Conservation (phyloP, 2,329 filamentous ascomycete genomes). For the Exophiala aquamarina region DNA sequence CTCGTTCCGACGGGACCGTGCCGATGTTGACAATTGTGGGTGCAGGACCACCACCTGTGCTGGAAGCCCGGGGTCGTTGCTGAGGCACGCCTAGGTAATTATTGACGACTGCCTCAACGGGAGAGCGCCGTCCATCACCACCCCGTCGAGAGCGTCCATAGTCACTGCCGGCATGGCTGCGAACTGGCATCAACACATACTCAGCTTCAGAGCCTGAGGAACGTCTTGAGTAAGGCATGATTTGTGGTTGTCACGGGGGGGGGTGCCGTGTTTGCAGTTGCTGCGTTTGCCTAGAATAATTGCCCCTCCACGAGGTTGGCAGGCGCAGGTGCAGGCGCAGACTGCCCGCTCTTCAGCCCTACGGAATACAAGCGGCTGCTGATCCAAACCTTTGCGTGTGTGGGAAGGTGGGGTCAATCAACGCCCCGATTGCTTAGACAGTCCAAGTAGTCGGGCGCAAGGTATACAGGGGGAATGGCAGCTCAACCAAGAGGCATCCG, state of each 20-base stretch:
- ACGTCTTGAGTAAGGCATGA: slow-evolving; percentile 17
- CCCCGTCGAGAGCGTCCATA: slow-evolving; percentile 19
- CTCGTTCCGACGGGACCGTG: slow-evolving; percentile 10
- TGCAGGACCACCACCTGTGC: slow-evolving; percentile 21
- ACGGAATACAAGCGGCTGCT: slow-evolving; percentile 2
- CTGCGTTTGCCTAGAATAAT: not conserved
- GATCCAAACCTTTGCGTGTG: not conserved
- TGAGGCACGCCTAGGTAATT: slow-evolving; percentile 25
- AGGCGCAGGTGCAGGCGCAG: not conserved
- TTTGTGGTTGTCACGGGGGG: not conserved
- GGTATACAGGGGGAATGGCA: too few relatives aligned
- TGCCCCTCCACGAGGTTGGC: not conserved
- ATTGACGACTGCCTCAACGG: slow-evolving; percentile 21
- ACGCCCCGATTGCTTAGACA: too few relatives aligned
- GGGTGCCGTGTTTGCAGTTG: too few relatives aligned
- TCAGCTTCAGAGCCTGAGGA: slow-evolving; percentile 19
- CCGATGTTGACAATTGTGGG: slow-evolving; percentile 24
- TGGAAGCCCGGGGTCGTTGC: slow-evolving; percentile 23
- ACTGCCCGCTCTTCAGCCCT: slow-evolving; percentile 3
- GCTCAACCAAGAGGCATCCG: too few relatives aligned
- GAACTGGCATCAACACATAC: slow-evolving; percentile 25
- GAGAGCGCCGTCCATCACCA: slow-evolving; percentile 3
- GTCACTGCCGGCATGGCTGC: slow-evolving; percentile 16
- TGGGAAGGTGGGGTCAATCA: slow-evolving; percentile 1
- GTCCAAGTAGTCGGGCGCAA: slow-evolving; percentile 4